Percentiles rank a stretch among this genome's conserved stretches.
Evolutionary conservation across 2,329 filamentous ascomycete genomes (phyloP).

Genomic region (Blastomyces parvus): DNA sequence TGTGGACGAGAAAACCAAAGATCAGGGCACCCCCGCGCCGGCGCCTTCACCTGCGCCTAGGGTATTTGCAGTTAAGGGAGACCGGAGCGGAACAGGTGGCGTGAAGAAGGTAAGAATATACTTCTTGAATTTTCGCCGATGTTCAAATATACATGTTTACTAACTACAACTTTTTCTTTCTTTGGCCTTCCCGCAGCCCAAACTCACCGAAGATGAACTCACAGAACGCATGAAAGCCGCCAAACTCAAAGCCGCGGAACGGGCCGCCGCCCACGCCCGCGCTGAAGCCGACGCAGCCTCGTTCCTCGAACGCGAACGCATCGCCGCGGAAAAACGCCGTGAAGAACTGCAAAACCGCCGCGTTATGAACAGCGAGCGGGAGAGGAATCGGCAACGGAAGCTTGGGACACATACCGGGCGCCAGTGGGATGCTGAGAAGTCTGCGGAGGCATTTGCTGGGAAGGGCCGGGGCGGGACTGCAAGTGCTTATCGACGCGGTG

Average conservation of each 20-base stretch:
- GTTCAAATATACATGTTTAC: background rate
- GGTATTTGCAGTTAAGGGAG: slow-evolving; percentile 44
- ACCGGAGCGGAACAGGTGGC: slow-evolving; percentile 46
- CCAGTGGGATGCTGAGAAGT: slow-evolving; percentile 55
- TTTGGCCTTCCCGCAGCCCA: slow-evolving; percentile 35
- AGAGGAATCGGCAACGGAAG: slow-evolving; percentile 51
- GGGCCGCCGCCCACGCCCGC: slow-evolving; percentile 51
- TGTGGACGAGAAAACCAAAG: slow-evolving; percentile 12
- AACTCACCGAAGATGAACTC: slow-evolving; percentile 57
- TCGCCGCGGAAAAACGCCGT: slow-evolving; percentile 46
- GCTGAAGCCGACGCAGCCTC: slow-evolving; percentile 59
- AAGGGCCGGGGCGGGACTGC: slow-evolving; percentile 33
- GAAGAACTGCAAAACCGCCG: slow-evolving; percentile 44
- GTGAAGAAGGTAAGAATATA: slow-evolving; percentile 34
- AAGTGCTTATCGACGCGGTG: slow-evolving; percentile 41
- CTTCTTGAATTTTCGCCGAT: background rate
- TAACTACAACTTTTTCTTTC: background rate
- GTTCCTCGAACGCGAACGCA: slow-evolving; percentile 54
- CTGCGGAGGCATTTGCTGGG: slow-evolving; percentile 43
- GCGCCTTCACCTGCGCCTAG: slow-evolving; percentile 20
- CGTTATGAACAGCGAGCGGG: slow-evolving; percentile 53
- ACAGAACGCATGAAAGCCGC: slow-evolving; percentile 52
- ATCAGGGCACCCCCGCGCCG: background rate
- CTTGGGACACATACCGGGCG: slow-evolving; percentile 48
- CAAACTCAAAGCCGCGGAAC: slow-evolving; percentile 50